Percentiles rank a stretch among this genome's conserved stretches.
Evolutionary conservation across 2,329 filamentous ascomycete genomes (phyloP).

Genomic region (Diaporthe capsici): DNA sequence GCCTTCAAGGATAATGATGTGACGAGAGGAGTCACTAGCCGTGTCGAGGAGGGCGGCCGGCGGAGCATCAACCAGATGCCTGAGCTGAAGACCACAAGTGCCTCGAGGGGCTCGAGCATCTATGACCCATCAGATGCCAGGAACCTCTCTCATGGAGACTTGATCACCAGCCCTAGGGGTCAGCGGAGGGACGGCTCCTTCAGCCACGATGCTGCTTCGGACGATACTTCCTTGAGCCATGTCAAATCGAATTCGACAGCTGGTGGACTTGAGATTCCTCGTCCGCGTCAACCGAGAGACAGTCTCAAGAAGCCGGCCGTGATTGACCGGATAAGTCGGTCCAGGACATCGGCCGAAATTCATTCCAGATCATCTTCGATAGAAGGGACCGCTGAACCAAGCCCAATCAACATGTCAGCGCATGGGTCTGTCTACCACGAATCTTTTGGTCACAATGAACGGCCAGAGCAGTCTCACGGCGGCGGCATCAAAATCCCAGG

Average conservation of each 20-base stretch:
- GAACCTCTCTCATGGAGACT: slow-evolving; percentile 49
- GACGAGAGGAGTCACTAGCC: slow-evolving; percentile 56
- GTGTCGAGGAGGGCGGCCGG: slow-evolving; percentile 59
- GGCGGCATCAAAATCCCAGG: slow-evolving; percentile 68
- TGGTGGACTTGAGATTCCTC: slow-evolving; percentile 43
- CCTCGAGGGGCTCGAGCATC: slow-evolving; percentile 54
- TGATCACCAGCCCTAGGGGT: slow-evolving; percentile 47
- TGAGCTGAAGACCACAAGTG: slow-evolving; percentile 47
- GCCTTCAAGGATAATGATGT: slow-evolving; percentile 64
- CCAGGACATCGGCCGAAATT: slow-evolving; percentile 57
- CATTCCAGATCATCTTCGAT: slow-evolving; percentile 72
- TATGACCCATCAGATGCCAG: slow-evolving; percentile 54
- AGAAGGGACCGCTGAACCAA: slow-evolving; percentile 70
- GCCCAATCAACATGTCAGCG: slow-evolving; percentile 69
- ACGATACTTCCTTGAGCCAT: slow-evolving; percentile 62
- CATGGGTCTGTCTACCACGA: slow-evolving; percentile 71
- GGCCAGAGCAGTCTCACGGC: slow-evolving; percentile 60
- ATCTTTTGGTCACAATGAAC: slow-evolving; percentile 65
- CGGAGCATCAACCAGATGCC: slow-evolving; percentile 51
- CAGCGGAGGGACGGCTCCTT: slow-evolving; percentile 59
- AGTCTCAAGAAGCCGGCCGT: slow-evolving; percentile 62
- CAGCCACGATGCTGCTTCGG: slow-evolving; percentile 61
- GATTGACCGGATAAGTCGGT: slow-evolving; percentile 68
- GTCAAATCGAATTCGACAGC: slow-evolving; percentile 53
- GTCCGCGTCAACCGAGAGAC: slow-evolving; percentile 50